phyloP scores from a whole-genome alignment of 495 filamentous ascomycete genomes.

The Penicilliopsis zonata region DNA sequence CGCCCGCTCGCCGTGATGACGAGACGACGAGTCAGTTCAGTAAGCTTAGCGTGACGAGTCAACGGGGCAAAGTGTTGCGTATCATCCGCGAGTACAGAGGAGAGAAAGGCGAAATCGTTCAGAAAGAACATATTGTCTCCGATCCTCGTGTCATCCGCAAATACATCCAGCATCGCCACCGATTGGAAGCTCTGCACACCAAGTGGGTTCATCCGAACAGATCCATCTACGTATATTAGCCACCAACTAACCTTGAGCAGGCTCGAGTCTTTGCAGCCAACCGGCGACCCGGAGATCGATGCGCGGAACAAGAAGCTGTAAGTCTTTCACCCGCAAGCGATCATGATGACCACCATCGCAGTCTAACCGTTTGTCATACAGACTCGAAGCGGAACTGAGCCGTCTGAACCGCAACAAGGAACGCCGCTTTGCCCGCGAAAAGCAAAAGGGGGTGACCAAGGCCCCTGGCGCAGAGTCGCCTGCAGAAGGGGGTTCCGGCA shows the following conservation, averaged over 20 bases:
- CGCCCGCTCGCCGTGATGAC: conserved; percentile 46
- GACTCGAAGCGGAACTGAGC: conserved; percentile 62
- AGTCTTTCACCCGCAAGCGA: conserved; percentile 1
- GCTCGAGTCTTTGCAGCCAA: conserved; percentile 51
- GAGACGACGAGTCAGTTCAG: conserved; percentile 84
- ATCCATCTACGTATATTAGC: conserved; percentile 19
- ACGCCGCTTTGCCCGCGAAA: conserved; percentile 80
- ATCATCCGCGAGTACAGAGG: conserved; percentile 58
- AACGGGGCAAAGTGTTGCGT: conserved; percentile 56
- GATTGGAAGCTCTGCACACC: conserved; percentile 49
- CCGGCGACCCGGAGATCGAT: conserved; percentile 64
- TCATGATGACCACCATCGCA: too few species aligned
- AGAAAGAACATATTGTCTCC: conserved; percentile 49
- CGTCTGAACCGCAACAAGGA: conserved; percentile 86
- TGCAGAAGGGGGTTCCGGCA: conserved; percentile 30
- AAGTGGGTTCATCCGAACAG: conserved; percentile 35
- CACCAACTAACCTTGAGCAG: conserved; percentile 13
- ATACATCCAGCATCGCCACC: conserved; percentile 42
- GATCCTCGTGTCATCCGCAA: conserved; percentile 65
- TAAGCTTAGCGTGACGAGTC: conserved; percentile 56
- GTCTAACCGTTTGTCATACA: conserved; percentile 16
- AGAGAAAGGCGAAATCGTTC: conserved; percentile 48
- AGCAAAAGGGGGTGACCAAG: conserved; percentile 55
- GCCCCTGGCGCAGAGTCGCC: conserved; percentile 25
- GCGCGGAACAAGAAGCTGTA: conserved; percentile 43